phyloP scores from a whole-genome alignment of 176 grass and related monocot genomes.

The Triticum dicoccoides region DNA sequence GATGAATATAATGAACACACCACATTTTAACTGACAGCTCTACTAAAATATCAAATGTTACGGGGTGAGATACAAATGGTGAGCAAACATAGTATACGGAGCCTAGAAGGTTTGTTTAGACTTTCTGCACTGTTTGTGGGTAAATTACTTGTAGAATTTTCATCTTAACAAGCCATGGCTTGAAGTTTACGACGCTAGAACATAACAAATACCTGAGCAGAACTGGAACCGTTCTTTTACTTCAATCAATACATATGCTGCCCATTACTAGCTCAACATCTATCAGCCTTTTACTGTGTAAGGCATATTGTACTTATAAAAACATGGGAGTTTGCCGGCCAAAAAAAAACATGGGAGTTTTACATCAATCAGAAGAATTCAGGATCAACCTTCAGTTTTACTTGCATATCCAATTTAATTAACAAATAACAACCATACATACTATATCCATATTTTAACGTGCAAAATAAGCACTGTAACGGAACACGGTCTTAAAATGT shows the following conservation, averaged over 20 bases:
- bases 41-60: background rate
- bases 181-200: background rate
- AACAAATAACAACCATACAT: background rate
- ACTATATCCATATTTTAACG: background rate
- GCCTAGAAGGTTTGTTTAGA: constrained; percentile 4
- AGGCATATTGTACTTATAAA: background rate
- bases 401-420: background rate
- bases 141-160: background rate
- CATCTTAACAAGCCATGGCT: background rate
- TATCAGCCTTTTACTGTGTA: background rate
- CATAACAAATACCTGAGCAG: background rate
- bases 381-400: constrained; percentile 8
- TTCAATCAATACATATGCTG: background rate
- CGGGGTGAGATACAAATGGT: background rate
- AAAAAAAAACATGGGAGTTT: background rate
- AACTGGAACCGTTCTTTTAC: background rate
- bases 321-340: background rate
- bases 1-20: background rate
- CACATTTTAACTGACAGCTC: background rate
- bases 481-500: background rate
- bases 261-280: background rate
- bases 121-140: background rate
- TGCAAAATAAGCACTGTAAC: background rate
- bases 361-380: background rate
- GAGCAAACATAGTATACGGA: background rate